A percentile compares a stretch with the other conserved stretches of the same genome.
Evolutionary conservation across 1,284 basidiomycete genomes (phyloP).

Genomic region (Naganishia cerealis): DNA sequence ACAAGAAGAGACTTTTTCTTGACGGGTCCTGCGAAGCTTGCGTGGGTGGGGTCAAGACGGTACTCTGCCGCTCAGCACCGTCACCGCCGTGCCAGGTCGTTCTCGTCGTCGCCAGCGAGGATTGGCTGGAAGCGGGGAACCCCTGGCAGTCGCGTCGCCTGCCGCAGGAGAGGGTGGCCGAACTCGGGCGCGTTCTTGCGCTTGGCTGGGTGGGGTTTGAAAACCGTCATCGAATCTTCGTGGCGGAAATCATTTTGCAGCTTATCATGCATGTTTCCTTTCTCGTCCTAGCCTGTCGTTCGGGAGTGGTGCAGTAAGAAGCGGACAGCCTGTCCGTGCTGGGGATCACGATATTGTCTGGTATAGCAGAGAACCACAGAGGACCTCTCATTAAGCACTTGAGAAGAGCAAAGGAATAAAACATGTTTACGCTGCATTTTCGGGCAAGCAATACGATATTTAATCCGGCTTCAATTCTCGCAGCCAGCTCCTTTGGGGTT

Average conservation of each 20-base stretch:
- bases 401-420: not conserved
- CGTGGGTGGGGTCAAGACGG: conserved; percentile 9
- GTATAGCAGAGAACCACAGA: no score
- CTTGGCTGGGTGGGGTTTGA: not conserved
- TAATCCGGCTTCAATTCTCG: no score
- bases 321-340: not conserved
- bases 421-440: no score
- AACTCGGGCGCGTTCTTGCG: not conserved
- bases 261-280: no score
- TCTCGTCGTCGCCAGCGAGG: conserved; percentile 22
- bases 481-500: no score
- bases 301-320: no score
- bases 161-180: not conserved
- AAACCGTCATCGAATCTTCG: not conserved
- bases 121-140: conserved; percentile 15
- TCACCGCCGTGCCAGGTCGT: conserved; percentile 16
- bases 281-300: no score
- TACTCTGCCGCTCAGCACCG: not conserved
- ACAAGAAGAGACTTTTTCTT: conserved; percentile 24
- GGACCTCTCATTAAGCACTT: not conserved
- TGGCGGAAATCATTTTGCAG: not conserved
- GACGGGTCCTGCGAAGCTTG: conserved; percentile 29
- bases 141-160: not conserved
- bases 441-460: no score
- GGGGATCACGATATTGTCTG: not conserved